Base-by-base conservation (phyloP, 2,329 filamentous ascomycete species). In the Colletotrichum camelliae region DNA sequence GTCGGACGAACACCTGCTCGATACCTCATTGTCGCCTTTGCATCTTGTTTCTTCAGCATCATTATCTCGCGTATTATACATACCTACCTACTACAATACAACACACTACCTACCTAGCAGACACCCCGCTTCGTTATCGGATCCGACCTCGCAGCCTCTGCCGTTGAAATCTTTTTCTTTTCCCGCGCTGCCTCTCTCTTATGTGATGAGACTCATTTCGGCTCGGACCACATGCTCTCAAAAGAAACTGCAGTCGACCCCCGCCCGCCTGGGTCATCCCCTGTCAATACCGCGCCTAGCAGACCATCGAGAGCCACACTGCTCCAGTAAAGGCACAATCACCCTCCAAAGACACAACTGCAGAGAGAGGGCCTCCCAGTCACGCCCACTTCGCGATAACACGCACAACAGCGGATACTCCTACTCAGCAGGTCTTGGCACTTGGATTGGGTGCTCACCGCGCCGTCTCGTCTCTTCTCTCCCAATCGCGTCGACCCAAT, bases 151-250 rank as follows among this genome's bases (percentile, higher is more conserved):
- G 16, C 10, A n/a, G 31, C 39, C 29, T 33, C n/a, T 43, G n/a
- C 18, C 24, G 18, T 55, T 16, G 18, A 33, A 31, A 37, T 35
- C 9, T 57, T 55, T 55, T 55, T 61, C 29, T 37, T 68, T 39
- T 37, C 37, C 29, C 55, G 24, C 55, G 24, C 55, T 64, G 29
- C 16, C 60, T 43, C 61, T 64, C 61, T 39, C 21, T 27, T 16
- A 24, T 64, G 64, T 68, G 57, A 75, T 75, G 73, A 75, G 39
- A 33, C 43, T 71, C 71, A 75, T 75, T 57, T 75, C 73, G 73
- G 73, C 69, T 73, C 73, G 73, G 73, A 75, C 69, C 69, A 72
- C 73, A 75, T 64, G 69, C 69, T 73, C 73, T 57, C 73, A 64
- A 68, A 68, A 75, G 72, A 52, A 72, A 67, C 67, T 66, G 72